Evolutionary conservation across 768 basidiomycete species (phyloP).

Genomic region (Cyclocybe cylindracea): DNA sequence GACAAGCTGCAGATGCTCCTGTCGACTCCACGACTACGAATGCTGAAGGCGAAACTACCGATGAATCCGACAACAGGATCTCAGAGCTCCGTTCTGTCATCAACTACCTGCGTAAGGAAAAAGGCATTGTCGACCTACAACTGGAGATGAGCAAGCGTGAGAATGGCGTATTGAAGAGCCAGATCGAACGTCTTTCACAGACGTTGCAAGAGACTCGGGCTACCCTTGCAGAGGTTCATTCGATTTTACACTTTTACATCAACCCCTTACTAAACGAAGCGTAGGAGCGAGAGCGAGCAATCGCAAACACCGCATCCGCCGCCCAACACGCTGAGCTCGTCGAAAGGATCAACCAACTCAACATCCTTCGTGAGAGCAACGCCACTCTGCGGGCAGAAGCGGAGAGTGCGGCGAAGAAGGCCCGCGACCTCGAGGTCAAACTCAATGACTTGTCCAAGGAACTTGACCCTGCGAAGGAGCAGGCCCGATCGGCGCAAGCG

Average conservation of each 20-base stretch:
- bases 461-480: constrained; percentile 75
- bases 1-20: constrained; percentile 63
- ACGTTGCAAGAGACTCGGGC: constrained; percentile 69
- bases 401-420: constrained; percentile 68
- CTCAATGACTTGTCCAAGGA: constrained; percentile 59
- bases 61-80: constrained; percentile 62
- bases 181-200: constrained; percentile 73
- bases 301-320: constrained; percentile 68
- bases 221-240: constrained; percentile 66
- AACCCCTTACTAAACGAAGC: neutral
- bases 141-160: constrained; percentile 79
- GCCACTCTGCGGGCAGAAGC: constrained; percentile 79
- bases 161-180: constrained; percentile 68
- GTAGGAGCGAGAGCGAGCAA: constrained; percentile 81
- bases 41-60: constrained; percentile 40
- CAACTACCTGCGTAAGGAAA: constrained; percentile 83
- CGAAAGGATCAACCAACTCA: constrained; percentile 85
- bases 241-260: neutral
- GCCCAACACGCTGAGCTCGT: constrained; percentile 83
- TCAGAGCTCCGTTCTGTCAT: constrained; percentile 79
- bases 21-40: constrained; percentile 17
- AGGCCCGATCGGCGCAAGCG: constrained; percentile 64
- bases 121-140: constrained; percentile 89
- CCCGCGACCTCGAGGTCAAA: constrained; percentile 65
- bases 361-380: constrained; percentile 86